Evolutionary conservation across 2,329 filamentous ascomycete species (phyloP).

Genomic region (Sclerotinia sclerotiorum): DNA sequence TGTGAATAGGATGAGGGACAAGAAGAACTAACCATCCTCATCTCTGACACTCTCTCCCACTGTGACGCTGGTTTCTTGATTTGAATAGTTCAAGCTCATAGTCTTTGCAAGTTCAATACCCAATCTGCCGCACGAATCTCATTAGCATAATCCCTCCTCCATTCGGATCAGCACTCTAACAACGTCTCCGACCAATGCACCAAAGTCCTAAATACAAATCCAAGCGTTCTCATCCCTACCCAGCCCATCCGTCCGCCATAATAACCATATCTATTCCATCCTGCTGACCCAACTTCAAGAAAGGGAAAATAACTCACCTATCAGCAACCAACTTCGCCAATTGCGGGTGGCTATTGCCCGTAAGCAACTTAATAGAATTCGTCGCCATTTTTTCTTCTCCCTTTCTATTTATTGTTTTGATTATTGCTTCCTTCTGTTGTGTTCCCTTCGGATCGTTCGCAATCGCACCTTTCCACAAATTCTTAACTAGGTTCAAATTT

Average conservation of each 20-base stretch:
- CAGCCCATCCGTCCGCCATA: not conserved
- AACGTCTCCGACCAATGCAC: not conserved
- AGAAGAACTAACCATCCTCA: slow-evolving; percentile 67
- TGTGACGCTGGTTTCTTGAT: slow-evolving; percentile 85
- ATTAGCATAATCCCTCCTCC: slow-evolving; percentile 15
- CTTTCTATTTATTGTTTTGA: not conserved
- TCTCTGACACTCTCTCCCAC: slow-evolving; percentile 95
- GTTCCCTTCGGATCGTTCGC: not conserved
- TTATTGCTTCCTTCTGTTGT: not conserved
- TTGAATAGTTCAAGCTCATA: slow-evolving; percentile 80
- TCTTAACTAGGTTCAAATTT: not conserved
- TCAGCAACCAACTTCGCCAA: slow-evolving; percentile 62
- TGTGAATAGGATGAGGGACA: not conserved
- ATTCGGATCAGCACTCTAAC: not conserved
- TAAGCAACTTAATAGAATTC: slow-evolving; percentile 73
- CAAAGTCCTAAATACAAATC: not conserved
- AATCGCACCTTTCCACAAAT: not conserved
- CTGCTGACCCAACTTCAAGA: not conserved
- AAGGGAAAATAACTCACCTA: slow-evolving; percentile 22
- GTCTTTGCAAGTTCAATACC: slow-evolving; percentile 78
- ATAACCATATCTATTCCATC: not conserved
- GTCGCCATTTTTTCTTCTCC: slow-evolving; percentile 55
- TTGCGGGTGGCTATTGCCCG: slow-evolving; percentile 72
- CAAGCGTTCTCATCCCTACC: not conserved
- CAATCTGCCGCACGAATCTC: slow-evolving; percentile 51